Percentiles rank a stretch among this genome's conserved stretches.
Evolutionary conservation across 2,329 filamentous ascomycete genomes (phyloP).

Genomic region (Cytospora schulzeri): DNA sequence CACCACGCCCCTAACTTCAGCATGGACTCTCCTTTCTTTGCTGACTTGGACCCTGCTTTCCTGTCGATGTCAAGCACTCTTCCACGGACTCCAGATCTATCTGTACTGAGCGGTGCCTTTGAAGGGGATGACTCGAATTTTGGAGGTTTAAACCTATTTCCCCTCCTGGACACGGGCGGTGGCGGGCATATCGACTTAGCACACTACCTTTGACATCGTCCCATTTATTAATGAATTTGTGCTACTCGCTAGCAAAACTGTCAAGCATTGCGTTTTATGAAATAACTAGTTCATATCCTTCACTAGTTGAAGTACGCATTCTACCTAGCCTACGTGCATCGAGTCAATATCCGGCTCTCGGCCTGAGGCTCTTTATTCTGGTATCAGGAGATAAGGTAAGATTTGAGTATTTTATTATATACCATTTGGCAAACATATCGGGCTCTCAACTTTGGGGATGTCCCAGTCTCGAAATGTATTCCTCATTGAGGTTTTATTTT

Average conservation of each 20-base stretch:
- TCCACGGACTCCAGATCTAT: constrained; percentile 45
- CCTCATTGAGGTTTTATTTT: no score
- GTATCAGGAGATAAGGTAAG: no score
- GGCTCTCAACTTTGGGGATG: no score
- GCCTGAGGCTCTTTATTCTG: no score
- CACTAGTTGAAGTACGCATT: no score
- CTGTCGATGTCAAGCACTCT: constrained; percentile 34
- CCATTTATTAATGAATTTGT: not conserved
- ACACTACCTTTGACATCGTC: constrained; percentile 38
- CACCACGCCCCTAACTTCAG: constrained; percentile 30
- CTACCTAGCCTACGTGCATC: no score
- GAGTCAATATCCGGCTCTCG: no score
- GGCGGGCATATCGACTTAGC: constrained; percentile 56
- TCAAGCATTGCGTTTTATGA: no score
- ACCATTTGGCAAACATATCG: no score
- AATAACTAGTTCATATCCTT: no score
- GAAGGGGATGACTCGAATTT: constrained; percentile 47
- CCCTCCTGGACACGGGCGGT: constrained; percentile 52
- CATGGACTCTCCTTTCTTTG: constrained; percentile 37
- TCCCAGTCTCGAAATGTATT: no score
- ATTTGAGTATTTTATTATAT: no score
- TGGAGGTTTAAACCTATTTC: constrained; percentile 52
- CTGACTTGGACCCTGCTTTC: constrained; percentile 43
- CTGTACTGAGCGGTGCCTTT: constrained; percentile 41
- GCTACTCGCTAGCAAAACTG: not conserved